phyloP scores from a whole-genome alignment of 768 basidiomycete genomes.

The Rhizopogon sp. region DNA sequence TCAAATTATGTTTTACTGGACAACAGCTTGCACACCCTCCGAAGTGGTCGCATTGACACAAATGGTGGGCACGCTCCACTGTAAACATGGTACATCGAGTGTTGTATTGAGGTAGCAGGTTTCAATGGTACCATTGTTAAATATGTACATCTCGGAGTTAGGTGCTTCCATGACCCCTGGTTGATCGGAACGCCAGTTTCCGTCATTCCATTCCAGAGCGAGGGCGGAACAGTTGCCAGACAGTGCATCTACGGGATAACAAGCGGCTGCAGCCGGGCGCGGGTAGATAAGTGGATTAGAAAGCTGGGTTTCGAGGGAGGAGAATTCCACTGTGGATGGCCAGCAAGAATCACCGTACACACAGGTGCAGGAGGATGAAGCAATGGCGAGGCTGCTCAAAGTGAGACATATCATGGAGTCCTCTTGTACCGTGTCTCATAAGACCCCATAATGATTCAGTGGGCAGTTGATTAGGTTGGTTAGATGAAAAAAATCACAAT shows the following conservation, averaged over 20 bases:
- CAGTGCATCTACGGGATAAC: constrained; percentile 31
- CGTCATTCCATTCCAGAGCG: constrained; percentile 21
- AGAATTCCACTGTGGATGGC: constrained; percentile 33
- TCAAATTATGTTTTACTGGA: constrained; percentile 9
- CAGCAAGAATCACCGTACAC: constrained; percentile 31
- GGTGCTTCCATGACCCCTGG: constrained; percentile 34
- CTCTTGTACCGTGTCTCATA: too few relatives aligned
- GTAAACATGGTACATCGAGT: constrained; percentile 14
- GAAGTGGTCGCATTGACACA: constrained; percentile 17
- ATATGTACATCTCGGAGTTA: constrained; percentile 30
- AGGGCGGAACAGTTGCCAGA: constrained; percentile 36
- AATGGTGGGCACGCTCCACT: constrained; percentile 15
- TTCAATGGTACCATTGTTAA: constrained; percentile 42
- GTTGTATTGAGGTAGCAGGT: constrained; percentile 29
- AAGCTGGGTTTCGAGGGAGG: constrained; percentile 27
- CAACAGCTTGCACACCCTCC: constrained; percentile 14
- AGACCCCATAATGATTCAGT: too few relatives aligned
- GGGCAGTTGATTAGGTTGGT: too few relatives aligned
- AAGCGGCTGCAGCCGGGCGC: constrained; percentile 33
- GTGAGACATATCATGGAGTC: neutral
- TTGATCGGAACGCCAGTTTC: constrained; percentile 35
- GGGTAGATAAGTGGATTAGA: constrained; percentile 43
- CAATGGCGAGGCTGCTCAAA: neutral
- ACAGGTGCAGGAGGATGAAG: constrained; percentile 24
- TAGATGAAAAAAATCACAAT: too few relatives aligned